These are phyloP conservation scores for Pilasporangium apinafurcum DNA, from an alignment of 352 stramenopile species.

Conservation along the genomic window DNA sequence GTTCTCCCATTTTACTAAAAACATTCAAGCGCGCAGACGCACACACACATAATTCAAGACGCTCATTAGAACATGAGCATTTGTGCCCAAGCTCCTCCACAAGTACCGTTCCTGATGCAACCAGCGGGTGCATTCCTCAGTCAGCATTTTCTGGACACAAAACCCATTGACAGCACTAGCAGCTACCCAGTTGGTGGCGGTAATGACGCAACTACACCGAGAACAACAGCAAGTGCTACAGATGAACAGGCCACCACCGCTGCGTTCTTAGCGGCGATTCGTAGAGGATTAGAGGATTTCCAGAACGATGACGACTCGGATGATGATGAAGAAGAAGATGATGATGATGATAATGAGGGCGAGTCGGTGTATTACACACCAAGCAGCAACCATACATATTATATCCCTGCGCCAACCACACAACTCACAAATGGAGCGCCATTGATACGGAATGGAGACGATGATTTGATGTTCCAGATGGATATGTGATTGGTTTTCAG, in stretches of 20 bases:
- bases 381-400: slow-evolving; percentile 10
- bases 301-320: slow-evolving; percentile 3
- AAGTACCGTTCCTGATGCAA: slow-evolving; percentile 20
- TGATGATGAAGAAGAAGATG: slow-evolving; percentile 8
- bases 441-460: background rate
- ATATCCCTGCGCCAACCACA: slow-evolving; percentile 1
- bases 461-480: slow-evolving; percentile 16
- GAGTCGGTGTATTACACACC: slow-evolving; percentile 9
- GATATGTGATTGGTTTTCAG: slow-evolving; percentile 14
- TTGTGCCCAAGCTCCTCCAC: slow-evolving; percentile 41
- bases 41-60: too few relatives aligned
- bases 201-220: background rate
- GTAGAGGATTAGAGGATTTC: slow-evolving; percentile 9
- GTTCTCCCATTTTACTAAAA: too few relatives aligned
- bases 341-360: slow-evolving; percentile 1
- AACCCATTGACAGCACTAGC: too few relatives aligned
- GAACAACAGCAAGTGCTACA: background rate
- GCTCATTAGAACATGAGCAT: too few relatives aligned
- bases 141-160: too few relatives aligned
- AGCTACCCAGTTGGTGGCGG: too few relatives aligned
- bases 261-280: slow-evolving; percentile 14
- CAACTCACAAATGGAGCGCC: too few relatives aligned
- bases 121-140: slow-evolving; percentile 11
- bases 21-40: too few relatives aligned
- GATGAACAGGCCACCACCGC: slow-evolving; percentile 1